phyloP scores from a whole-genome alignment of 805 yeast genomes.

The Vanderwaltozyma verrucispora region DNA sequence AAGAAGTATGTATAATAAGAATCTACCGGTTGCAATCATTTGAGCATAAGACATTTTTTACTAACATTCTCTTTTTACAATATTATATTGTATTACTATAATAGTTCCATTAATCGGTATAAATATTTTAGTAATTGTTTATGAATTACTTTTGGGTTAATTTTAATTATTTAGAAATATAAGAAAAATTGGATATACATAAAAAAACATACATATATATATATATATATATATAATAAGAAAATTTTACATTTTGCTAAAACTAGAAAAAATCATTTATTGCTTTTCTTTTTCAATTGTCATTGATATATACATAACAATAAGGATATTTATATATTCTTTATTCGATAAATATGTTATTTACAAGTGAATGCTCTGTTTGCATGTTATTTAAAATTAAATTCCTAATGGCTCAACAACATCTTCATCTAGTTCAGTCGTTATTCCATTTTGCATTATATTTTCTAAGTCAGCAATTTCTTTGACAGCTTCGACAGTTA shows the following conservation, averaged over 20 bases:
- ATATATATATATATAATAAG: too few relatives aligned
- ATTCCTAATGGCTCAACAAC: slow-evolving; percentile 26
- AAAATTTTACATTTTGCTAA: too few relatives aligned
- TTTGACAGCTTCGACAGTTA: slow-evolving; percentile 78
- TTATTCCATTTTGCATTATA: slow-evolving; percentile 49
- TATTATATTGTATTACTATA: too few relatives aligned
- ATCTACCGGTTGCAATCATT: too few relatives aligned
- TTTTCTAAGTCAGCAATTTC: slow-evolving; percentile 75
- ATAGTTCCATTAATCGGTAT: slow-evolving; percentile 59
- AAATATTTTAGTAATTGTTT: slow-evolving; percentile 54
- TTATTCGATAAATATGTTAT: too few relatives aligned
- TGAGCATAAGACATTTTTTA: too few relatives aligned
- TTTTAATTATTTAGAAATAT: background rate
- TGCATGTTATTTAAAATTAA: background rate
- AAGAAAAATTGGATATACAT: too few relatives aligned
- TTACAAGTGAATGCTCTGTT: slow-evolving; percentile 2
- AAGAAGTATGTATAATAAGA: slow-evolving; percentile 44
- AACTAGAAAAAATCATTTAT: too few relatives aligned
- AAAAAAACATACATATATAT: too few relatives aligned
- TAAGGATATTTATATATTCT: too few relatives aligned
- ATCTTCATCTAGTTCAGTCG: slow-evolving; percentile 38
- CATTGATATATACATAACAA: too few relatives aligned
- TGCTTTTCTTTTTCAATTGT: too few relatives aligned
- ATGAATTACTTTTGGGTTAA: slow-evolving; percentile 60
- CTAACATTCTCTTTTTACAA: background rate